Evolutionary conservation across 371 early-diverging fungal species (phyloP).

Genomic region (Quaeritorhiza haematococci): DNA sequence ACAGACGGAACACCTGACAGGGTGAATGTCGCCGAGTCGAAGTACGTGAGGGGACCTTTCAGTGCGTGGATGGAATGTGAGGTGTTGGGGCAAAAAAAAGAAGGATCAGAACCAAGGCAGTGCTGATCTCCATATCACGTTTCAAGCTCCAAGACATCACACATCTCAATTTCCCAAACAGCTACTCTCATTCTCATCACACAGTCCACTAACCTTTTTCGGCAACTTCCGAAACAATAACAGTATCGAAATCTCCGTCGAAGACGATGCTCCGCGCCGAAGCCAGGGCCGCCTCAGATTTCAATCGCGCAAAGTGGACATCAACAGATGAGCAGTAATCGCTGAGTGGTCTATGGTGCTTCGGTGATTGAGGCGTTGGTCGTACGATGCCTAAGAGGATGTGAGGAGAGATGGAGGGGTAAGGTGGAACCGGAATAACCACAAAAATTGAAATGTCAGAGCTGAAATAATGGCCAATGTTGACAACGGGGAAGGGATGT

Average conservation of each 20-base stretch:
- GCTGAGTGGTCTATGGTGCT: conserved; percentile 1
- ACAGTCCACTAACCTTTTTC: conserved; percentile 5
- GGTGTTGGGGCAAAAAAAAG: neutral
- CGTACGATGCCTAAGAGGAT: neutral
- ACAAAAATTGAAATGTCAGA: neutral
- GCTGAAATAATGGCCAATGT: no score
- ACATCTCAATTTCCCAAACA: no score
- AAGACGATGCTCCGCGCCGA: no score
- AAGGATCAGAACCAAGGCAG: neutral
- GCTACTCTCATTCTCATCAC: conserved; percentile 2
- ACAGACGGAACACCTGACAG: no score
- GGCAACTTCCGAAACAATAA: no score
- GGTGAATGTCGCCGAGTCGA: neutral
- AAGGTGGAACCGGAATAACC: neutral
- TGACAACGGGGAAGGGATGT: no score
- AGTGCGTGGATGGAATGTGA: neutral
- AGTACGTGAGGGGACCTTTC: neutral
- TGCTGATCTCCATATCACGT: conserved; percentile 6
- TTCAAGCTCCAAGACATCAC: no score
- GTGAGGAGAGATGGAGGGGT: neutral
- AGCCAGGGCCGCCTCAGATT: no score
- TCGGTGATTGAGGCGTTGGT: neutral
- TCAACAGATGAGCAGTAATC: conserved; percentile 16
- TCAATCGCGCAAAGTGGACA: conserved; percentile 12
- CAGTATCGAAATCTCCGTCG: no score